Conservation (phyloP, 139 green algal genomes). For the Gonium pectorale region DNA sequence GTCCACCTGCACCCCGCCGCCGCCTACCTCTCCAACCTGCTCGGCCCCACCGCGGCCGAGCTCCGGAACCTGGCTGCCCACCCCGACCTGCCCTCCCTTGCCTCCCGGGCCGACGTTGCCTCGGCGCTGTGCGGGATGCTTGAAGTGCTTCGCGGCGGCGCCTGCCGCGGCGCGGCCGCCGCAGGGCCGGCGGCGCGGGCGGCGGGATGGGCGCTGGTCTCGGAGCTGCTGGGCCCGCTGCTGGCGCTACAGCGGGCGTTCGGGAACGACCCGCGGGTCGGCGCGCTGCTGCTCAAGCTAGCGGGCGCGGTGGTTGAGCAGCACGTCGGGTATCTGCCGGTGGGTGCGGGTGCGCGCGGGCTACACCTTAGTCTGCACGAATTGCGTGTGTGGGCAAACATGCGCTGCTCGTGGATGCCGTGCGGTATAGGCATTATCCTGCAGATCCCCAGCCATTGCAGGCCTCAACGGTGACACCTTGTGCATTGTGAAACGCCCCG, state of each 20-base stretch:
- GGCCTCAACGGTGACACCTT: too few species aligned
- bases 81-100: constrained; percentile 3
- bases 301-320: constrained; percentile 79
- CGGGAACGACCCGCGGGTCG: constrained; percentile 55
- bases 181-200: neutral
- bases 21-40: constrained; percentile 43
- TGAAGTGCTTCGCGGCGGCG: constrained; percentile 75
- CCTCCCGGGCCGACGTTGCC: constrained; percentile 5
- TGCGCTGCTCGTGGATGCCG: too few species aligned
- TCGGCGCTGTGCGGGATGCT: constrained; percentile 64
- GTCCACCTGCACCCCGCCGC: neutral
- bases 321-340: constrained; percentile 72
- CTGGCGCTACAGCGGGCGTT: constrained; percentile 55
- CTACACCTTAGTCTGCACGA: too few species aligned
- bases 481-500: too few species aligned
- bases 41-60: constrained; percentile 42
- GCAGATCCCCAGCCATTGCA: too few species aligned
- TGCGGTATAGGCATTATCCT: too few species aligned
- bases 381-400: too few species aligned
- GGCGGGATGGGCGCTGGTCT: constrained; percentile 39
- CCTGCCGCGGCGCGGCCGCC: constrained; percentile 6
- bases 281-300: constrained; percentile 84
- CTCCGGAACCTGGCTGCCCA: constrained; percentile 45
- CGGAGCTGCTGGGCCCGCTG: constrained; percentile 53
- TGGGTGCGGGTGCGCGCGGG: too few species aligned